These are phyloP conservation scores for Macrocybe gigantea DNA, from an alignment of 768 basidiomycete genomes.

Conservation along the genomic window DNA sequence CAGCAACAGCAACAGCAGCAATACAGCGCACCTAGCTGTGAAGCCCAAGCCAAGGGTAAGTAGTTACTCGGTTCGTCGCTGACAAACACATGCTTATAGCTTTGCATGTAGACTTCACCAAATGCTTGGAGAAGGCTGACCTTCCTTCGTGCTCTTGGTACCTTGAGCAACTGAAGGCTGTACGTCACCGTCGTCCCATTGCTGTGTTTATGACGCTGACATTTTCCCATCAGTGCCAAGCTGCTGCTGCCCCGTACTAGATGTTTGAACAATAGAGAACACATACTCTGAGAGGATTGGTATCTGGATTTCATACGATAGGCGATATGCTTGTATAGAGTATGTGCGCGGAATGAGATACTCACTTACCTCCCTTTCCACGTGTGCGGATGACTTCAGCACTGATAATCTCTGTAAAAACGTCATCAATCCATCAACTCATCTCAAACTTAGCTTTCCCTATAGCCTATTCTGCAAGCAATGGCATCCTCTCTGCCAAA, in stretches of 20 bases:
- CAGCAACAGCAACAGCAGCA: constrained; percentile 41
- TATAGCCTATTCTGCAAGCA: too few species aligned
- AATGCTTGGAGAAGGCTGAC: constrained; percentile 79
- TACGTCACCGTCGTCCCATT: constrained; percentile 31
- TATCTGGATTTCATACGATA: too few species aligned
- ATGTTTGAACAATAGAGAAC: not conserved
- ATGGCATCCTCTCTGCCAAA: constrained; percentile 9
- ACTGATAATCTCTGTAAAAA: too few species aligned
- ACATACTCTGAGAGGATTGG: too few species aligned
- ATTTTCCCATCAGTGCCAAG: constrained; percentile 53
- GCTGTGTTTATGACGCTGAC: not conserved
- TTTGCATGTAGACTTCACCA: constrained; percentile 63
- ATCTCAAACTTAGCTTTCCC: too few species aligned
- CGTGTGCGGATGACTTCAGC: too few species aligned
- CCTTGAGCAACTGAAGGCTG: constrained; percentile 83
- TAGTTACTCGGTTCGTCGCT: constrained; percentile 1
- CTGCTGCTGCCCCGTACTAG: constrained; percentile 59
- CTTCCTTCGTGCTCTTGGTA: constrained; percentile 80
- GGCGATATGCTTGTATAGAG: too few species aligned
- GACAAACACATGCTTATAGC: constrained; percentile 1
- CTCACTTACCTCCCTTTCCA: too few species aligned
- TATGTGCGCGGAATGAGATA: too few species aligned
- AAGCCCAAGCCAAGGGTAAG: constrained; percentile 75
- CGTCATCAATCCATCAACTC: too few species aligned
- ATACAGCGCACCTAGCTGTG: constrained; percentile 47